Evolutionary conservation across 2,329 filamentous ascomycete genomes (phyloP), one percentile per base, ranked within the genome.

Genomic region (Calonectria honghensis): DNA sequence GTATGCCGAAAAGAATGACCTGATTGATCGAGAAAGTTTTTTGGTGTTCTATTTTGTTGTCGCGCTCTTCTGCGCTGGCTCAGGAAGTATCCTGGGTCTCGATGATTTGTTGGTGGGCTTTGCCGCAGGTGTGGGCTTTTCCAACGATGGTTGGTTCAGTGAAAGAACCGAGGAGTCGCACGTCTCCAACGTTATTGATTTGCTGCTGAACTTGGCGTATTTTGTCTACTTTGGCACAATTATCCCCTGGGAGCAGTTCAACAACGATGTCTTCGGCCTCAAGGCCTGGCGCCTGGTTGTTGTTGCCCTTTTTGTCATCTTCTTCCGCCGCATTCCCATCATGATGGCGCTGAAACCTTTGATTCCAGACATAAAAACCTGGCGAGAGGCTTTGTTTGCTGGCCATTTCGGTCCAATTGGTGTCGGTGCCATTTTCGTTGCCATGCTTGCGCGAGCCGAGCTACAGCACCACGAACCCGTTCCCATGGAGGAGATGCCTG

Each of bases 151-250:
- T 78, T 99, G 97, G 97, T 99, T 99, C 81, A 94, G 95, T 20
- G 95, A 98, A 82, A 98, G 98, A 89, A 99, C 97, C 0, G 97
- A 99, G 83, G 97, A 99, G 85, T 96, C 97, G 0, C 97, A 98
- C 84, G 97, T 99, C 13, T 98, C 96, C 84, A 98, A 99, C 91
- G 97, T 99, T 83, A 99, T 99, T 82, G 97, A 99, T 88, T 86
- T 99, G 84, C 88, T 99, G 75, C 93, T 99, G 87, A 99, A 99
- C 85, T 91, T 99, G 92, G 91, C 96, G 3, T 99, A 98, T 85
- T 99, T 99, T 85, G 97, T 99, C 79, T 99, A 97, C 84, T 94
- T 99, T 77, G 97, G 97, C 68, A 95, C 97, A 69, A 98, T 99
- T 84, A 97, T 99, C 75, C 97, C 97, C 1, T 99, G 97, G 97